Evolutionary conservation across 257 asterid genomes (phyloP), one percentile per base, ranked within the genome.

Genomic region (Scutellaria minor): DNA sequence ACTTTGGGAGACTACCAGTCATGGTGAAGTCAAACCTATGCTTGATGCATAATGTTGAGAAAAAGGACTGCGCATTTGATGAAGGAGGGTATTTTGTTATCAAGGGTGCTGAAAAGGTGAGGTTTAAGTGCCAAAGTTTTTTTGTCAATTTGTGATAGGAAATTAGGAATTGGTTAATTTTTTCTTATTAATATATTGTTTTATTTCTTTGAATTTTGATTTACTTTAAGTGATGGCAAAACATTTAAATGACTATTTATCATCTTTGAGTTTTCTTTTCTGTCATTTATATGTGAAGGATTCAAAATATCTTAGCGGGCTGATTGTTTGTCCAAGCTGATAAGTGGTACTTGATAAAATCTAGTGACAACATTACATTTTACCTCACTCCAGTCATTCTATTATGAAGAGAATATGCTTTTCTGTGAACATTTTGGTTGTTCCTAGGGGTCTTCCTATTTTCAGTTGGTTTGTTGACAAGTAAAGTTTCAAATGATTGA

Each of bases 91-190:
- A 91, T 76, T 94, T 94, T 62, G 79, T 94, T 11, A 83, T 94
- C 78, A 94, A 94, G 85, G 99, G 99, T 54, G 98, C 98, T 24
- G 98, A 91, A 82, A 94, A 94, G 97, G 99, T 94, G 64, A 75
- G 79, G 51, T 44, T 73, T 64, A 56, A 42, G 41, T 74, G 14
- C 47, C 59, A 50, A 12, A 20, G 56, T 46, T 54, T 57, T 18
- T 31, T 72, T 68, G 8, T 22, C 63, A 22, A 7, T 53, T 78
- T 68, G 75, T 35, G 56, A 46, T 54, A 9, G 12, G 20, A 12
- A 37, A 31, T 31, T 60, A 40, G 46, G 37, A 56, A 51, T 27
- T 55, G 15, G 35, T 40, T 46, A 61, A 6, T 44, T 46, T 40
- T 52, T 1, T 41, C 37, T 27, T 56, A 37, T 55, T 61, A 59